Evolutionary conservation across 805 yeast genomes (phyloP).

Genomic region (Ogataea ramenticola): DNA sequence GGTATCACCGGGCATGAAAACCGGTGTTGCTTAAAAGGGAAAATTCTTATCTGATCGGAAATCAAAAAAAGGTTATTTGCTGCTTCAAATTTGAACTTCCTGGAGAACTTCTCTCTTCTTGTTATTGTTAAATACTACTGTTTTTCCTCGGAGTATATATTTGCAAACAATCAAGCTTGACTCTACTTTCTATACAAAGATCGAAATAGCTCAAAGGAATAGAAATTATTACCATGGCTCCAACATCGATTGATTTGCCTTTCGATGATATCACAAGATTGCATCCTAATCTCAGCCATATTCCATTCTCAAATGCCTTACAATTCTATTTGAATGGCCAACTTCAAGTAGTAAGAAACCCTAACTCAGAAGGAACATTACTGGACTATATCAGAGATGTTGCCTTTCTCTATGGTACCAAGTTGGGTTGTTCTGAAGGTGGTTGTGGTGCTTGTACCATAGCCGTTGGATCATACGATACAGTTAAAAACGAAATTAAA

Average conservation of each 20-base stretch:
- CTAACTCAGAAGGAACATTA: conserved; percentile 36
- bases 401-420: conserved; percentile 35
- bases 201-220: too few species aligned
- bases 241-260: conserved; percentile 12
- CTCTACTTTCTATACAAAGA: not conserved
- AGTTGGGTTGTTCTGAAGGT: conserved; percentile 43
- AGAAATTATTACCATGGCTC: conserved; percentile 13
- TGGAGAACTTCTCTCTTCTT: too few species aligned
- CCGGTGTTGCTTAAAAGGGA: too few species aligned
- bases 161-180: too few species aligned
- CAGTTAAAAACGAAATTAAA: conserved; percentile 17
- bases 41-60: too few species aligned
- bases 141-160: too few species aligned
- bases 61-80: too few species aligned
- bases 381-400: conserved; percentile 34
- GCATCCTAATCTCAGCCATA: conserved; percentile 17
- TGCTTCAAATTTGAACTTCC: too few species aligned
- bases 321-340: conserved; percentile 35
- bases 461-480: conserved; percentile 29
- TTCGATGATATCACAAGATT: conserved; percentile 13
- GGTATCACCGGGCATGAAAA: too few species aligned
- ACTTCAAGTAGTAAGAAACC: conserved; percentile 26
- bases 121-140: too few species aligned
- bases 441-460: conserved; percentile 47
- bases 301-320: conserved; percentile 18